Base-by-base conservation (phyloP, 208 protist genomes). In the Plasmodiophora brassicae region DNA sequence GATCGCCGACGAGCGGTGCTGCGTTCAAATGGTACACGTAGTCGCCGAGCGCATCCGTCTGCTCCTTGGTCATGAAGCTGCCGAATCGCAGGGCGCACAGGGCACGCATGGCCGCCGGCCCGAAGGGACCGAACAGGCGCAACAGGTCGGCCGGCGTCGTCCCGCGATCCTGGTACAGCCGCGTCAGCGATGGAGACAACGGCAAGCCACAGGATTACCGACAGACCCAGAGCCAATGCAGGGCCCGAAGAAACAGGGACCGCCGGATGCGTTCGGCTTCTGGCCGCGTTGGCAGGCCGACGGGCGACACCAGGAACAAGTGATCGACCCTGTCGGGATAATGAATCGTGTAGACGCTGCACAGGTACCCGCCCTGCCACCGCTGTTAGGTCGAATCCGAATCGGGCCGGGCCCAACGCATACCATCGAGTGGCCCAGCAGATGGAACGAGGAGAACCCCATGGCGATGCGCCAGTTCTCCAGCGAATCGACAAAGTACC, bases 21-120 rank as follows among this genome's bases (percentile, higher is more conserved):
- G 65, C 65, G 41, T 78, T 78, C n/a, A 78, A 32, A 78, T 78
- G 65, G n/a, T 78, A 78, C 14, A 78, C n/a, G 41, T 78, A 78
- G 41, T 78, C 65, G 5, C 14, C 65, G 41, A 32, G 32, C 5
- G 65, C 65, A 38, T 78, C 65, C 10, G 65, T 5, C 41, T 78
- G 14, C 5, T n/a, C 14, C 20, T 38, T n/a, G 32, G 65, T 78
- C 65, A 78, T 78, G n/a, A 78, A 36, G 20, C 32, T 5, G 32
- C 65, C 65, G 41, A 36, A 78, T 32, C 65, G 5, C n/a, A 78
- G 32, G 32, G 32, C 32, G 20, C 14, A 78, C 20, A 32, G 32
- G 41, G 32, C 10, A 44, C 65, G 5, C 20, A 32, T 5, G 32
- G 41, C n/a, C 5, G 20, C 32, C 41, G 65, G 5, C 10, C 65